Conservation (phyloP, 805 yeast genomes). For the Candida oleophila region DNA sequence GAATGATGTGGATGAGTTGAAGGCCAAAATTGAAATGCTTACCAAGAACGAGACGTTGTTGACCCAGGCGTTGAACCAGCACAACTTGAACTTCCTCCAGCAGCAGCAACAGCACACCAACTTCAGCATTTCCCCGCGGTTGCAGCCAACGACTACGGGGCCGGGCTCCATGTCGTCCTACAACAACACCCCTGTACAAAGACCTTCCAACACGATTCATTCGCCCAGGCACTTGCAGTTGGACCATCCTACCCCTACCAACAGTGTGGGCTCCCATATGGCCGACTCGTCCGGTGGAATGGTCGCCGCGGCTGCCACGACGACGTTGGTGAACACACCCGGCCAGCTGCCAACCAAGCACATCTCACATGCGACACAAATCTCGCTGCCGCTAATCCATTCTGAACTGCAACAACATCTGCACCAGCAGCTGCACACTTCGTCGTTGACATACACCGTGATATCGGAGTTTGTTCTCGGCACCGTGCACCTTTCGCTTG, state of each 20-base stretch:
- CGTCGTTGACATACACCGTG: constrained; percentile 12
- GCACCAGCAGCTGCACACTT: neutral
- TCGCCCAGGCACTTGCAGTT: neutral
- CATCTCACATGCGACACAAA: neutral
- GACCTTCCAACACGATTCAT: constrained; percentile 2
- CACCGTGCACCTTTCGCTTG: constrained; percentile 63
- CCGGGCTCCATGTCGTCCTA: neutral
- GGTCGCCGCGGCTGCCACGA: constrained; percentile 7
- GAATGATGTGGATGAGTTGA: constrained; percentile 81
- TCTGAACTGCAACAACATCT: neutral
- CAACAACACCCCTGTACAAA: constrained; percentile 8
- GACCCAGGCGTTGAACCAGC: constrained; percentile 58
- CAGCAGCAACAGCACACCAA: constrained; percentile 14
- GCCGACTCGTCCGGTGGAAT: too few species aligned
- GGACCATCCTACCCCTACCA: constrained; percentile 7
- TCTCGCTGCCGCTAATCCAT: neutral
- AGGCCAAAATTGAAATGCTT: constrained; percentile 65
- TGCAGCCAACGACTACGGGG: constrained; percentile 1
- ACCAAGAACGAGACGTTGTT: constrained; percentile 64
- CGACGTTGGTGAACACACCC: constrained; percentile 1
- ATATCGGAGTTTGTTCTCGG: constrained; percentile 73
- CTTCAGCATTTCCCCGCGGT: constrained; percentile 7
- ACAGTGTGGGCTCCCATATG: constrained; percentile 3
- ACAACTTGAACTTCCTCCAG: constrained; percentile 30
- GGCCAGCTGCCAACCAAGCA: constrained; percentile 10